phyloP scores from a whole-genome alignment of 192 early-diverging fungal genomes.

The Geosiphon pyriformis region DNA sequence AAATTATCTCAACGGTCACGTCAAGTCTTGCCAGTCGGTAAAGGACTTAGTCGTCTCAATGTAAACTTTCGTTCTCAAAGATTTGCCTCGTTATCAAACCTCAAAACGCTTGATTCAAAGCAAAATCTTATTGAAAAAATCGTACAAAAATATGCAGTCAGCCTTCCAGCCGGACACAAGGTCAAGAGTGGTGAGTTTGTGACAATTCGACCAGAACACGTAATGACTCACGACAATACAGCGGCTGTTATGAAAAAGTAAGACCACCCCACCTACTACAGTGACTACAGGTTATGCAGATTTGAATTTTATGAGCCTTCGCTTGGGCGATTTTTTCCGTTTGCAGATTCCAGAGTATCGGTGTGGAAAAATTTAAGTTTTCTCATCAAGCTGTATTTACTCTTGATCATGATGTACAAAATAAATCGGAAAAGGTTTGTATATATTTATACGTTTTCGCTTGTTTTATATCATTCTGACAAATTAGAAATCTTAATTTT shows the following conservation, averaged over 20 bases:
- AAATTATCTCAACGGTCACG: too few relatives aligned
- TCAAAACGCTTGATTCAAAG: conserved; percentile 11
- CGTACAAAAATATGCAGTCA: conserved; percentile 84
- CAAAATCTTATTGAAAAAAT: conserved; percentile 97
- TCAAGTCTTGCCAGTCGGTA: too few relatives aligned
- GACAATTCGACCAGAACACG: conserved; percentile 82
- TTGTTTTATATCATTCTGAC: neutral
- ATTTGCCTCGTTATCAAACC: neutral
- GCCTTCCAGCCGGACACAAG: conserved; percentile 54
- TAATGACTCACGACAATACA: conserved; percentile 98
- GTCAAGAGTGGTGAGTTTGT: conserved; percentile 94
- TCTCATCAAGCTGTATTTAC: conserved; percentile 88
- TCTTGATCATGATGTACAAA: conserved; percentile 98
- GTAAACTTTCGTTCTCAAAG: neutral
- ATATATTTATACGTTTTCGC: conserved; percentile 1
- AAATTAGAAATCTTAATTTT: neutral
- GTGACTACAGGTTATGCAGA: too few relatives aligned
- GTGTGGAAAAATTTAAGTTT: conserved; percentile 75
- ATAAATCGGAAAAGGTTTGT: conserved; percentile 75
- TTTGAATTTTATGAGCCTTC: too few relatives aligned
- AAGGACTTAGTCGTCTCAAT: too few relatives aligned
- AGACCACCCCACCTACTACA: too few relatives aligned
- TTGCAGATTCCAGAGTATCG: conserved; percentile 80
- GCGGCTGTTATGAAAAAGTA: conserved; percentile 89
- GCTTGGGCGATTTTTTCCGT: too few relatives aligned